phyloP scores from a whole-genome alignment of 768 basidiomycete genomes.

The Tulasnella calospora region DNA sequence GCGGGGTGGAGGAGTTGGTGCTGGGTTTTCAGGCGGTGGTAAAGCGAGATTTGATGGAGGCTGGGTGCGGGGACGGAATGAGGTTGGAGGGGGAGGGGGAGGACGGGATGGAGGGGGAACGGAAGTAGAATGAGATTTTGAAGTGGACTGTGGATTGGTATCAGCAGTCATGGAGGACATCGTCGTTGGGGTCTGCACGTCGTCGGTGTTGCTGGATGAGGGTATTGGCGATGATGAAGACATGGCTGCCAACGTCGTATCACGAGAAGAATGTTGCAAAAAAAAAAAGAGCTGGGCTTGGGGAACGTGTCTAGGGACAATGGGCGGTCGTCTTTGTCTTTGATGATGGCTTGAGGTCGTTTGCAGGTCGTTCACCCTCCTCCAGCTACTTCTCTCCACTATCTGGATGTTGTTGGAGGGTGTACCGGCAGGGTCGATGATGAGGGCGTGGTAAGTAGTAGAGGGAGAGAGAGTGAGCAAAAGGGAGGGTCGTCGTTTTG shows the following conservation, averaged over 20 bases:
- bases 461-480: neutral
- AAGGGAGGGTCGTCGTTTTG: neutral
- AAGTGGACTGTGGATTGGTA: neutral
- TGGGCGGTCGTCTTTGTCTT: neutral
- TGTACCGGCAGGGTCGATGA: neutral
- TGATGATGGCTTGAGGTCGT: neutral
- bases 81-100: neutral
- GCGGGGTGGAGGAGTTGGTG: constrained; percentile 19
- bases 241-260: neutral
- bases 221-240: neutral
- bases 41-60: neutral
- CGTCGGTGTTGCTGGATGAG: neutral
- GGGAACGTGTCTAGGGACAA: constrained; percentile 6
- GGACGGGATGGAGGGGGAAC: neutral
- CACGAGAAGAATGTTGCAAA: neutral
- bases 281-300: neutral
- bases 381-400: neutral
- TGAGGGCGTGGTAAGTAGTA: neutral
- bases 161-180: neutral
- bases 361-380: constrained; percentile 4
- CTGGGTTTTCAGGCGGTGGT: constrained; percentile 9
- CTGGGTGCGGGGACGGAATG: neutral
- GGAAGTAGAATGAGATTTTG: neutral
- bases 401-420: neutral
- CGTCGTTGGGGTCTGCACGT: neutral